Evolutionary conservation across 371 early-diverging fungal genomes (phyloP).

Genomic region (Mucor ambiguus): DNA sequence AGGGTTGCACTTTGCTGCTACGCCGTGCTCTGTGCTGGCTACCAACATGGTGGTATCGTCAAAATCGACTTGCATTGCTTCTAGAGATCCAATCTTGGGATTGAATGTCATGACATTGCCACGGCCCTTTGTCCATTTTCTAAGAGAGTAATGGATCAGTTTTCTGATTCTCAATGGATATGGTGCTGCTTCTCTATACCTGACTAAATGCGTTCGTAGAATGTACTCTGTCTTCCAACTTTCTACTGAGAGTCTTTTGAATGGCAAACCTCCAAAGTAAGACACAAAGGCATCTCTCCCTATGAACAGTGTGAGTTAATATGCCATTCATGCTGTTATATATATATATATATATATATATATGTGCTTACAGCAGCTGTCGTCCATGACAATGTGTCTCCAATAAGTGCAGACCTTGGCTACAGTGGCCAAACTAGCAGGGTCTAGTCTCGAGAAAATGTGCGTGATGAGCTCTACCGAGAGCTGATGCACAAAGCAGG

Average conservation of each 20-base stretch:
- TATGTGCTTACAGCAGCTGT: conserved; percentile 46
- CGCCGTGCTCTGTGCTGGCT: conserved; percentile 41
- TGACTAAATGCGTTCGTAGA: conserved; percentile 43
- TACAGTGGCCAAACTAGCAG: conserved; percentile 36
- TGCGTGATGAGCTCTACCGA: conserved; percentile 50
- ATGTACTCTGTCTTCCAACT: conserved; percentile 60
- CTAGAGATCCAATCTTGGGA: conserved; percentile 46
- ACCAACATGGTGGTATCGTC: conserved; percentile 41
- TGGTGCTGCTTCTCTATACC: conserved; percentile 30
- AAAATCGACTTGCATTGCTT: conserved; percentile 42
- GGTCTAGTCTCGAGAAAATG: conserved; percentile 52
- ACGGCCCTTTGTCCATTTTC: conserved; percentile 54
- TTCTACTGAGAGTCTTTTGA: conserved; percentile 37
- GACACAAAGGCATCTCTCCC: conserved; percentile 54
- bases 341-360: no score
- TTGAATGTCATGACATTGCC: conserved; percentile 44
- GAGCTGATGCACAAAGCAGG: conserved; percentile 42
- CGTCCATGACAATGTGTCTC: conserved; percentile 50
- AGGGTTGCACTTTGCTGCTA: conserved; percentile 48
- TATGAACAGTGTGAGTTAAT: background rate
- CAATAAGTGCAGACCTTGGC: conserved; percentile 49
- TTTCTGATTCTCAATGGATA: background rate
- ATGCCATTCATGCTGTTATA: no score
- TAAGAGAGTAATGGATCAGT: conserved; percentile 1
- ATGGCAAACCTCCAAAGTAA: conserved; percentile 49